Evolutionary conservation across 2,329 filamentous ascomycete genomes (phyloP).

Genomic region (Verruconis gallopava): DNA sequence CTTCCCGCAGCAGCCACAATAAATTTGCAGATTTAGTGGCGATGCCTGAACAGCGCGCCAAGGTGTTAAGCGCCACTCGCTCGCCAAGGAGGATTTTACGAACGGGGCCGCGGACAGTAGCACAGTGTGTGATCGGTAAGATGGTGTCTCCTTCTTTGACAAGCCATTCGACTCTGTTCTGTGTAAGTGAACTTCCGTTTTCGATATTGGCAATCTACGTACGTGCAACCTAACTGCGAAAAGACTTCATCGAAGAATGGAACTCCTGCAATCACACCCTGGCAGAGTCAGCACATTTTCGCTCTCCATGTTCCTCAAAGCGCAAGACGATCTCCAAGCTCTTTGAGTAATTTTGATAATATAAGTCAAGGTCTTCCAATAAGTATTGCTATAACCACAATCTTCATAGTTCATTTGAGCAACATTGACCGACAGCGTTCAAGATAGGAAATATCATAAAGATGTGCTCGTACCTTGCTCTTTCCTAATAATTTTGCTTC

Average conservation of each 20-base stretch:
- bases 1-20: constrained; percentile 38
- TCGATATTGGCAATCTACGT: constrained; percentile 19
- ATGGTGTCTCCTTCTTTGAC: constrained; percentile 60
- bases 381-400: background rate
- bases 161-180: constrained; percentile 66
- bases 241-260: constrained; percentile 97
- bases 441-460: too few relatives aligned
- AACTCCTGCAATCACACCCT: constrained; percentile 76
- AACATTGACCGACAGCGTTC: too few relatives aligned
- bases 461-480: constrained; percentile 29
- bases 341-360: too few relatives aligned
- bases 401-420: too few relatives aligned
- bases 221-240: constrained; percentile 70
- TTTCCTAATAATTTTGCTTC: constrained; percentile 44
- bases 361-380: background rate
- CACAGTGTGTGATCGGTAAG: constrained; percentile 50
- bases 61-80: constrained; percentile 78
- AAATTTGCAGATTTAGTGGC: constrained; percentile 50
- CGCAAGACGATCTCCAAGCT: too few relatives aligned
- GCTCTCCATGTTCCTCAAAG: too few relatives aligned
- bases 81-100: constrained; percentile 81
- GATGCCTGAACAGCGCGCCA: constrained; percentile 83
- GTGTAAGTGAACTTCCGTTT: background rate
- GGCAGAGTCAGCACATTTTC: too few relatives aligned
- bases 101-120: constrained; percentile 75